Evolutionary conservation across 2,329 filamentous ascomycete genomes (phyloP).

Genomic region (Monosporascus ibericus): DNA sequence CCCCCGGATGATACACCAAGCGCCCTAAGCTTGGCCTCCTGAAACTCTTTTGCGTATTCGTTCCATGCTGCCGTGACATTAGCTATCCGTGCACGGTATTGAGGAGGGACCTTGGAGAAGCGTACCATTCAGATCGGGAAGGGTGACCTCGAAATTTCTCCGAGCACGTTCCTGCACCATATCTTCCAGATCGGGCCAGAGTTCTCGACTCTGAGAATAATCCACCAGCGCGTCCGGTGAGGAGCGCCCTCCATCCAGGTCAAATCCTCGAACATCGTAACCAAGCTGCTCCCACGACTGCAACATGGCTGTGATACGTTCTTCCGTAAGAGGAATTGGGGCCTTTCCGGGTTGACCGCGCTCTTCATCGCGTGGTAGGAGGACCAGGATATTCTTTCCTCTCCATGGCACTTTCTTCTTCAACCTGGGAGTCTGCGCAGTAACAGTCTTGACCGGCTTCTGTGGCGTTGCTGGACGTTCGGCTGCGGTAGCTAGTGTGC

Average conservation of each 20-base stretch:
- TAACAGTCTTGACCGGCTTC: slow-evolving; percentile 29
- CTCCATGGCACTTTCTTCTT: slow-evolving; percentile 72
- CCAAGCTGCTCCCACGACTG: slow-evolving; percentile 62
- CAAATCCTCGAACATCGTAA: slow-evolving; percentile 64
- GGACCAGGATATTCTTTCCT: slow-evolving; percentile 67
- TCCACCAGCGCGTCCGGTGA: slow-evolving; percentile 25
- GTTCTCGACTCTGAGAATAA: slow-evolving; percentile 57
- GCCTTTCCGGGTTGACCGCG: slow-evolving; percentile 52
- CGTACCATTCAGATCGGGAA: slow-evolving; percentile 63
- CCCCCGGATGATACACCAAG: slow-evolving; percentile 79
- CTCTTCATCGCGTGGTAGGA: slow-evolving; percentile 61
- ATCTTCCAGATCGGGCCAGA: slow-evolving; percentile 61
- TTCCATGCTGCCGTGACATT: slow-evolving; percentile 48
- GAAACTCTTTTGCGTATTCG: slow-evolving; percentile 72
- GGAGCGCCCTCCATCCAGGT: slow-evolving; percentile 44
- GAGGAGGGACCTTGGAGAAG: slow-evolving; percentile 2
- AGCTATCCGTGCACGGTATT: slow-evolving; percentile 2
- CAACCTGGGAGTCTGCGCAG: slow-evolving; percentile 44
- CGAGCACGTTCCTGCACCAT: slow-evolving; percentile 48
- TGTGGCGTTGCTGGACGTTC: slow-evolving; percentile 20
- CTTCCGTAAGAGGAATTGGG: slow-evolving; percentile 46
- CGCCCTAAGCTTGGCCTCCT: slow-evolving; percentile 87
- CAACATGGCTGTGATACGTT: slow-evolving; percentile 57
- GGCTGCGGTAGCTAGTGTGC: neutral
- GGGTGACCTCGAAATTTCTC: slow-evolving; percentile 52